Evolutionary conservation across 306 rosid genomes (phyloP), one percentile per base, ranked within the genome.

Genomic region (Notholithocarpus densiflorus): DNA sequence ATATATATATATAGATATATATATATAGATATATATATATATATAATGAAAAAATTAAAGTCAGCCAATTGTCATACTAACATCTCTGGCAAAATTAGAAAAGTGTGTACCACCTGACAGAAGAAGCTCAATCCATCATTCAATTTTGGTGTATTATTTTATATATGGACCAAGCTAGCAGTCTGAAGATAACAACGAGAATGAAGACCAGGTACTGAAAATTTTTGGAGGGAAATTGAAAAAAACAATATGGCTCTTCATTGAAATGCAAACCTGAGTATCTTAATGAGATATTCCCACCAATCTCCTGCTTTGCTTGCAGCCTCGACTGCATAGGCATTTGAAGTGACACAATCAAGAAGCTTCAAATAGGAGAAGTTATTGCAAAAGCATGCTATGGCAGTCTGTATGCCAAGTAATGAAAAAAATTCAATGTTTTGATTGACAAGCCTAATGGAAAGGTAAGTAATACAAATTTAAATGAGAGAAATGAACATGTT

Each of bases 291-390:
- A 80, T 79, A 79, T 82, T 90, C 81, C 91, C 89, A 40, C 97
- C 96, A 70, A 92, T 92, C 87, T 89, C 97, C 77, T 92, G 97
- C 87, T 89, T 92, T 26, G 97, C 97, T 88, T 92, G 97, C 87
- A 92, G 86, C 82, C 97, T 92, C 66, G 97, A 92, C 97, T 92
- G 97, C 76, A 85, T 45, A 80, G 73, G 77, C 52, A 19, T 31
- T 61, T 73, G 70, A 75, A 56, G 43, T 15, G 21, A 80, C 37
- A 56, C 21, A 43, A 34, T 15, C 10, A 51, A 20, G 55, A 37
- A 27, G 61, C 60, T 71, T 43, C 24, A 17, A 12, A 26, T 3
- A 45, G 53, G 5, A 53, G 2, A 8, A 32, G 54, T 7, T 32
- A 34, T 9, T 31, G 13, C 27, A 21, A 81, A 52, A 48, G 72